Conservation (phyloP, 2,329 filamentous ascomycete genomes). For the Shiraia sp. region DNA sequence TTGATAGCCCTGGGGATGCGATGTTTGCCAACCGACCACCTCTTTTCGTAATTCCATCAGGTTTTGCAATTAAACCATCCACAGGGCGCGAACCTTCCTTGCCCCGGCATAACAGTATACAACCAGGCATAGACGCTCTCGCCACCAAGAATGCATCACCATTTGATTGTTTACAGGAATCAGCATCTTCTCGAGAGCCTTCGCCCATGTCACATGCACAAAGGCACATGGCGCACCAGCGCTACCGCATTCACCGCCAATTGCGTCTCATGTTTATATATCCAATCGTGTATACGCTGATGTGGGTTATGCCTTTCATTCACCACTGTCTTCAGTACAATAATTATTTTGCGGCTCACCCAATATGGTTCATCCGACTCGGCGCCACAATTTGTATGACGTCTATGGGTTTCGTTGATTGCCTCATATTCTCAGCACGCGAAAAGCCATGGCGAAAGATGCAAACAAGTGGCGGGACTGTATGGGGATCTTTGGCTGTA, state of each 20-base stretch:
- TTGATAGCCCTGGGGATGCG: neutral
- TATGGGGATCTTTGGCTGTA: conserved; percentile 43
- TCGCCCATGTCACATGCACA: conserved; percentile 8
- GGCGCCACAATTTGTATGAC: conserved; percentile 62
- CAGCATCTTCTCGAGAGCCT: neutral
- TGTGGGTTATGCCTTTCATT: conserved; percentile 74
- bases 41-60: conserved; percentile 11
- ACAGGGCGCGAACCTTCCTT: neutral
- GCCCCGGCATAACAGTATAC: neutral
- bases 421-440: conserved; percentile 67
- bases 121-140: neutral
- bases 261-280: conserved; percentile 76
- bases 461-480: conserved; percentile 47
- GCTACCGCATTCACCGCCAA: conserved; percentile 66
- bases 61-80: conserved; percentile 5
- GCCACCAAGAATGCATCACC: neutral
- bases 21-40: conserved; percentile 1
- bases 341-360: conserved; percentile 54
- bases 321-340: conserved; percentile 65
- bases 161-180: too few relatives aligned
- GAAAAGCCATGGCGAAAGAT: conserved; percentile 73
- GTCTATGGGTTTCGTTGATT: conserved; percentile 70
- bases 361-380: conserved; percentile 61
- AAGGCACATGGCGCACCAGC: conserved; percentile 34
- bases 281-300: conserved; percentile 69